Evolutionary conservation across 1,284 basidiomycete genomes (phyloP).

Genomic region (Puccinia novopanici): DNA sequence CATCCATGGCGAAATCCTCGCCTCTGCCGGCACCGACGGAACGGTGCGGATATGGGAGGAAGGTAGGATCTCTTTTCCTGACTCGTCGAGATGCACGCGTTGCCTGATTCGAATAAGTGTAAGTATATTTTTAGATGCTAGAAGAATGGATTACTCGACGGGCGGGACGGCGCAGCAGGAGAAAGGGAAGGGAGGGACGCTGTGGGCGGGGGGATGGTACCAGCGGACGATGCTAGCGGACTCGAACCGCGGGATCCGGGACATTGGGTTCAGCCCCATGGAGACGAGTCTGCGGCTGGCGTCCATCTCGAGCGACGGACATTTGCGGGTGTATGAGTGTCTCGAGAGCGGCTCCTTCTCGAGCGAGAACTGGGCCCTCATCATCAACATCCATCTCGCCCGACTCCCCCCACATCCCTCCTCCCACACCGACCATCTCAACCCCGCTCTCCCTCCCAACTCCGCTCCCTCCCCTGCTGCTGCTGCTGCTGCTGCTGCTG

Average conservation of each 20-base stretch:
- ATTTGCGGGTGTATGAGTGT: slow-evolving; percentile 84
- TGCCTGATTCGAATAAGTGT: too few relatives aligned
- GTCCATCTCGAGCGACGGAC: slow-evolving; percentile 75
- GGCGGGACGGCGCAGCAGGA: neutral
- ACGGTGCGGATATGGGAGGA: slow-evolving; percentile 48
- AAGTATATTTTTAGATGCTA: too few relatives aligned
- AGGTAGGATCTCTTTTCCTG: neutral
- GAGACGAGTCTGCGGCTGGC: slow-evolving; percentile 73
- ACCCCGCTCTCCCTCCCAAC: slow-evolving; percentile 1
- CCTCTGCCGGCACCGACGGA: slow-evolving; percentile 33
- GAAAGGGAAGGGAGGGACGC: neutral
- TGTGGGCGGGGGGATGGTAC: slow-evolving; percentile 62
- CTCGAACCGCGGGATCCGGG: slow-evolving; percentile 77
- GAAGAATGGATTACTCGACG: neutral
- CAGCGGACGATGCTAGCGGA: slow-evolving; percentile 76
- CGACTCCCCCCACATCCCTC: slow-evolving; percentile 57
- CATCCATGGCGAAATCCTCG: slow-evolving; percentile 41
- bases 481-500: neutral
- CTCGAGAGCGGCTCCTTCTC: slow-evolving; percentile 69
- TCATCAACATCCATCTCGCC: slow-evolving; percentile 75
- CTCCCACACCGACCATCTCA: slow-evolving; percentile 39
- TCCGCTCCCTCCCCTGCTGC: neutral
- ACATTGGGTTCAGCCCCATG: slow-evolving; percentile 80
- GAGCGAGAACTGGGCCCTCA: slow-evolving; percentile 71
- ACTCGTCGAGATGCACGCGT: too few relatives aligned